Conservation (phyloP, 2,329 filamentous ascomycete species). For the Ceratocystis eucalypticola region DNA sequence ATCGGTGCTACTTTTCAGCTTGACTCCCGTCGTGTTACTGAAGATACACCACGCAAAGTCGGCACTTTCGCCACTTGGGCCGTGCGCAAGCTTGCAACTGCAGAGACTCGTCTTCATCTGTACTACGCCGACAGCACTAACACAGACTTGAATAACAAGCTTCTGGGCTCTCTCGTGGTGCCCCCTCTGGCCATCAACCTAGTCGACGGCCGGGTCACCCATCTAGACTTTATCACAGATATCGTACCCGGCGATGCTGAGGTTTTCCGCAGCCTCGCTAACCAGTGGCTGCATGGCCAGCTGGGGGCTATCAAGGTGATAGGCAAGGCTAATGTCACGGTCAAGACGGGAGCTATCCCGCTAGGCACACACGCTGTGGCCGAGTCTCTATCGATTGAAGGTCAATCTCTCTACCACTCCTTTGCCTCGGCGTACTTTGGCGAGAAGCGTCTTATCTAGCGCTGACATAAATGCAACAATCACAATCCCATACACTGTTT, state of each 20-base stretch:
- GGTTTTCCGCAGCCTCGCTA: slow-evolving; percentile 64
- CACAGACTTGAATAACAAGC: slow-evolving; percentile 56
- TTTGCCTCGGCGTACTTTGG: slow-evolving; percentile 49
- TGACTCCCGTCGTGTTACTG: slow-evolving; percentile 61
- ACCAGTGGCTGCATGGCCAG: slow-evolving; percentile 76
- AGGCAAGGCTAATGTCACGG: slow-evolving; percentile 56
- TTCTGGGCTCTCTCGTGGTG: slow-evolving; percentile 58
- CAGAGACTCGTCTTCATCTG: slow-evolving; percentile 58
- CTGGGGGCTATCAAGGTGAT: slow-evolving; percentile 57
- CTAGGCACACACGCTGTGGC: slow-evolving; percentile 65
- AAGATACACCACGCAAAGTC: slow-evolving; percentile 56
- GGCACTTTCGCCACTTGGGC: slow-evolving; percentile 71
- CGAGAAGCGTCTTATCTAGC: slow-evolving; percentile 34
- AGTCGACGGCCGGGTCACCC: slow-evolving; percentile 61
- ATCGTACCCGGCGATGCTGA: slow-evolving; percentile 63
- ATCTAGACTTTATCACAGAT: slow-evolving; percentile 66
- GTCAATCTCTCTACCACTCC: slow-evolving; percentile 58
- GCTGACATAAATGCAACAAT: slow-evolving; percentile 8
- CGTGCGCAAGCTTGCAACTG: slow-evolving; percentile 60
- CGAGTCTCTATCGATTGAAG: slow-evolving; percentile 67
- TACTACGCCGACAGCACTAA: slow-evolving; percentile 45
- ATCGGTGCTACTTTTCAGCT: slow-evolving; percentile 72
- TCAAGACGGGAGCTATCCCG: slow-evolving; percentile 68
- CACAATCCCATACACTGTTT: neutral
- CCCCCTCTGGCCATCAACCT: slow-evolving; percentile 66